Evolutionary conservation across 2,329 filamentous ascomycete species (phyloP).

Genomic region (Colletotrichum simmondsii): DNA sequence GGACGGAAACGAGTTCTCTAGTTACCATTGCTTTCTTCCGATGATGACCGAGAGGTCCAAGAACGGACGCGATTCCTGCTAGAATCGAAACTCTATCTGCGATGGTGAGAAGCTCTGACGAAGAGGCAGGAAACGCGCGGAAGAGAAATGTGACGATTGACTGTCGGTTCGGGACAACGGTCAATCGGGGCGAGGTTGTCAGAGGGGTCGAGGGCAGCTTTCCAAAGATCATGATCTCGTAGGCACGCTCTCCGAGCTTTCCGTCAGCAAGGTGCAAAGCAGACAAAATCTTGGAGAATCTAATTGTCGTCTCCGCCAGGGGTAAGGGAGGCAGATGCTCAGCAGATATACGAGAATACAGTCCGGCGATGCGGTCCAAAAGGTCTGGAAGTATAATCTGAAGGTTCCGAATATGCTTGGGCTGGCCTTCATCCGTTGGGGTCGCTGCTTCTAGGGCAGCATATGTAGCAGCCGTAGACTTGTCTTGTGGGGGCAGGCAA

Average conservation of each 20-base stretch:
- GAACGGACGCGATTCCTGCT: slow-evolving; percentile 87
- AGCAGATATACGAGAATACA: slow-evolving; percentile 77
- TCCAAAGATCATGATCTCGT: slow-evolving; percentile 75
- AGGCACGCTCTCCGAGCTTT: slow-evolving; percentile 66
- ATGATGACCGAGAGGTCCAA: slow-evolving; percentile 81
- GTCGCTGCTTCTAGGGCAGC: slow-evolving; percentile 39
- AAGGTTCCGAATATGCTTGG: slow-evolving; percentile 64
- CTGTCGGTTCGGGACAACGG: slow-evolving; percentile 66
- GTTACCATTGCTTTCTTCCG: slow-evolving; percentile 93
- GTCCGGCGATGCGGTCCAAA: slow-evolving; percentile 76
- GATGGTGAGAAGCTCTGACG: slow-evolving; percentile 74
- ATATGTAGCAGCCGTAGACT: slow-evolving; percentile 41
- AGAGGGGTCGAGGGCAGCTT: slow-evolving; percentile 61
- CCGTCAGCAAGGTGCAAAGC: slow-evolving; percentile 75
- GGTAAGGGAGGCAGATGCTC: slow-evolving; percentile 79
- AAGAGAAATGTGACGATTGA: slow-evolving; percentile 75
- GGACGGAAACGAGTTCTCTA: slow-evolving; percentile 83
- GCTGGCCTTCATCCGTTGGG: slow-evolving; percentile 55
- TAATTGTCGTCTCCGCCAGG: slow-evolving; percentile 77
- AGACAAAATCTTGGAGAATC: slow-evolving; percentile 77
- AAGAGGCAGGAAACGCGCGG: slow-evolving; percentile 75
- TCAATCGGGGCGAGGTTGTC: slow-evolving; percentile 65
- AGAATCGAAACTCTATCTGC: slow-evolving; percentile 83
- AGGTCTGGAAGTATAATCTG: slow-evolving; percentile 76
- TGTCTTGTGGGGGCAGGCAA: slow-evolving; percentile 63